These are phyloP conservation scores for Gryganskiella cystojenkinii DNA, from an alignment of 192 early-diverging fungal species.

Conservation along the genomic window DNA sequence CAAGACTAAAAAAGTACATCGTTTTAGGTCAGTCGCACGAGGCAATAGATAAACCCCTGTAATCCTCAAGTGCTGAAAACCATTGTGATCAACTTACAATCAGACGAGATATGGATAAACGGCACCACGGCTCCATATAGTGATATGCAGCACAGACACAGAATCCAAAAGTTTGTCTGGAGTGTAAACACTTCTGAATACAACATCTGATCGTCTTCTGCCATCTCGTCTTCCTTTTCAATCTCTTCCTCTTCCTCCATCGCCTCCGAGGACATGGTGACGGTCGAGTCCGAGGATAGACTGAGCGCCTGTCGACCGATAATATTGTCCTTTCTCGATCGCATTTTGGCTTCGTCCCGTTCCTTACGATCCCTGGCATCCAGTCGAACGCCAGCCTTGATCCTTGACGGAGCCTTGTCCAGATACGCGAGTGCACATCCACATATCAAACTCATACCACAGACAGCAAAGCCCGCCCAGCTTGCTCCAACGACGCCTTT, in stretches of 20 bases:
- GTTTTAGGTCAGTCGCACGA: neutral
- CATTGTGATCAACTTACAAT: slow-evolving; percentile 56
- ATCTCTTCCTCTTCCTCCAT: slow-evolving; percentile 41
- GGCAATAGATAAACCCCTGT: neutral
- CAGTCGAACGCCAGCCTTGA: slow-evolving; percentile 53
- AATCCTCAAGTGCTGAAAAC: neutral
- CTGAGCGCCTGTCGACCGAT: slow-evolving; percentile 27
- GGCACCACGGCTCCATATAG: slow-evolving; percentile 61
- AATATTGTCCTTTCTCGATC: slow-evolving; percentile 28
- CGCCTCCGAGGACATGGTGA: slow-evolving; percentile 38
- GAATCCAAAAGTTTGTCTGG: slow-evolving; percentile 37
- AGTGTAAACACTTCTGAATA: slow-evolving; percentile 32
- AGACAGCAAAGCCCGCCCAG: slow-evolving; percentile 65
- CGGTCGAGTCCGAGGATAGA: slow-evolving; percentile 36
- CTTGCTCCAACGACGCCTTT: slow-evolving; percentile 53
- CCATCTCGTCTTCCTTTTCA: slow-evolving; percentile 44
- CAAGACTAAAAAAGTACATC: slow-evolving; percentile 49
- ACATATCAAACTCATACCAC: slow-evolving; percentile 54
- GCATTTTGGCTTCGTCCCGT: neutral
- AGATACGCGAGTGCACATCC: slow-evolving; percentile 52
- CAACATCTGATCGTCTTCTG: slow-evolving; percentile 45
- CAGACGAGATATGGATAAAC: slow-evolving; percentile 72
- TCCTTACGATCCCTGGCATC: slow-evolving; percentile 22
- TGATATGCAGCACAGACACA: slow-evolving; percentile 30
- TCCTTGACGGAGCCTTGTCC: slow-evolving; percentile 58